Conservation (phyloP, 352 stramenopile genomes). For the Globisporangium paroecandrum region DNA sequence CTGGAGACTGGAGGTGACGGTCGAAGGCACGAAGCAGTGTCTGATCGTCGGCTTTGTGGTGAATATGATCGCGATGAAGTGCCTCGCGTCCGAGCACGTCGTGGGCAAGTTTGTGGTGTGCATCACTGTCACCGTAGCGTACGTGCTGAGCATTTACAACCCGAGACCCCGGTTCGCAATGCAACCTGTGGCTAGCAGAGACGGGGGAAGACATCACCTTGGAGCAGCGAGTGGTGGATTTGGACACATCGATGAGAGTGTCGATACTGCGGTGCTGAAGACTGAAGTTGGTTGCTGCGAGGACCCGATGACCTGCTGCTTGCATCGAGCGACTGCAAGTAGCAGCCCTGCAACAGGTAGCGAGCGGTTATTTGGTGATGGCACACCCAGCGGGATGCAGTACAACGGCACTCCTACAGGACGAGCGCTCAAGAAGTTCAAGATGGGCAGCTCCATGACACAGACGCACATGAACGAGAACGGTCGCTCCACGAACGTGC, state of each 20-base stretch:
- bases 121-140: constrained; percentile 41
- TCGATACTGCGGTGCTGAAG: constrained; percentile 19
- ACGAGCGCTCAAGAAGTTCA: constrained; percentile 40
- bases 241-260: background rate
- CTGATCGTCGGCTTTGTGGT: constrained; percentile 75
- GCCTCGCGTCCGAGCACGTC: constrained; percentile 61
- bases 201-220: background rate
- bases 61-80: constrained; percentile 72
- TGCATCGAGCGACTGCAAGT: constrained; percentile 30
- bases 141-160: constrained; percentile 56
- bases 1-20: constrained; percentile 51
- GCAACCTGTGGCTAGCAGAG: background rate
- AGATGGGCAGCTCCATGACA: constrained; percentile 54
- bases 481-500: constrained; percentile 45
- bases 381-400: background rate
- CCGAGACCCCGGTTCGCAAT: constrained; percentile 18
- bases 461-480: constrained; percentile 42
- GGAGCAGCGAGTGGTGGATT: background rate
- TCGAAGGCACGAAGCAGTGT: constrained; percentile 69
- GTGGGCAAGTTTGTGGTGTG: constrained; percentile 62
- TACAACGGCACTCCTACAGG: background rate
- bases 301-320: constrained; percentile 46
- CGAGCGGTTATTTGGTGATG: background rate
- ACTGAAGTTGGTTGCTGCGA: constrained; percentile 33
- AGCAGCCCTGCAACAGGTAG: background rate